A percentile compares a stretch with the other conserved stretches of the same genome.
These are phyloP conservation scores for Leccinum variicolor DNA, from an alignment of 768 basidiomycete genomes.

Conservation along the genomic window DNA sequence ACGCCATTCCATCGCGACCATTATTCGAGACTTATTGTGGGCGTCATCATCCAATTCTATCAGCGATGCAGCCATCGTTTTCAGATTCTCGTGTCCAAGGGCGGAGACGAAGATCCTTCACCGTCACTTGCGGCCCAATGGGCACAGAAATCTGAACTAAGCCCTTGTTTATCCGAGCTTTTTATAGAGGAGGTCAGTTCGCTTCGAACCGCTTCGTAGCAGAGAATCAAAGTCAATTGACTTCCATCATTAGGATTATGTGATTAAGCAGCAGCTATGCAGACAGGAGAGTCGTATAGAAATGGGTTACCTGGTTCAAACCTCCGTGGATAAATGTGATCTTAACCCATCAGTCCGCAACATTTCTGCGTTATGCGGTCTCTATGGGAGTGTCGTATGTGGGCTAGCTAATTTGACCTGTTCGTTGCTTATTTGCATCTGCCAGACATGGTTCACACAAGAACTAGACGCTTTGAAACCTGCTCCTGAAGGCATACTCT, in stretches of 20 bases:
- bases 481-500: constrained; percentile 45
- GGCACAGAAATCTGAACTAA: constrained; percentile 84
- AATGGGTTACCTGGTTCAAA: constrained; percentile 57
- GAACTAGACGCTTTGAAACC: constrained; percentile 69
- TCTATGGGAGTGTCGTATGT: constrained; percentile 86
- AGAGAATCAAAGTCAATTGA: constrained; percentile 3
- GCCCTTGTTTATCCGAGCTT: constrained; percentile 67
- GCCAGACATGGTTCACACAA: constrained; percentile 80
- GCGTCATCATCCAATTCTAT: constrained; percentile 94
- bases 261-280: constrained; percentile 54
- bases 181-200: constrained; percentile 47
- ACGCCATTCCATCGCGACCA: constrained; percentile 95
- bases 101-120: constrained; percentile 38
- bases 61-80: constrained; percentile 90
- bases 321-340: constrained; percentile 53
- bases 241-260: constrained; percentile 33
- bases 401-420: not conserved
- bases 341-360: constrained; percentile 71
- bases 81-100: constrained; percentile 60
- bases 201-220: not conserved
- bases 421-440: constrained; percentile 6
- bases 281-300: constrained; percentile 81
- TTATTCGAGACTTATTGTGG: constrained; percentile 89
- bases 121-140: constrained; percentile 69
- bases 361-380: constrained; percentile 67